phyloP scores from a whole-genome alignment of 2,329 filamentous ascomycete species.

The Diplocarpon mali region DNA sequence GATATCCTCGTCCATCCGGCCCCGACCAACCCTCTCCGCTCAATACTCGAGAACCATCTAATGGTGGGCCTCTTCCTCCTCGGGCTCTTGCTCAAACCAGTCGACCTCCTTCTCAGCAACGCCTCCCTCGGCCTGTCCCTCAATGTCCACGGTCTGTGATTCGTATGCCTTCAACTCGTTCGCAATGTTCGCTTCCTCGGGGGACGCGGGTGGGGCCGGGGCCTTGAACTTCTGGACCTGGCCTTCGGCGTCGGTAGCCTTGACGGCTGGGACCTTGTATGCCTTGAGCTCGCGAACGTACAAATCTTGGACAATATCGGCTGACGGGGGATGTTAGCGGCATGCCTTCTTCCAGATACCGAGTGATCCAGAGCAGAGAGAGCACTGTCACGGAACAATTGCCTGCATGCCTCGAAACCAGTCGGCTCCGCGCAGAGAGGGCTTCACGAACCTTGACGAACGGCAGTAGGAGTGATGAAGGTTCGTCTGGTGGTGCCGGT shows the following conservation, averaged over 20 bases:
- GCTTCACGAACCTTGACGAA: constrained; percentile 26
- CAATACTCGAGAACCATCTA: constrained; percentile 14
- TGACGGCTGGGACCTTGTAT: constrained; percentile 80
- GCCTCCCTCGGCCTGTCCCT: constrained; percentile 63
- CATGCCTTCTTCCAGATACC: too few relatives aligned
- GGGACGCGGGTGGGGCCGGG: constrained; percentile 73
- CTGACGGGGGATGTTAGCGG: constrained; percentile 36
- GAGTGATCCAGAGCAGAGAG: too few relatives aligned
- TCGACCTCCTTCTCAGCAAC: constrained; percentile 48
- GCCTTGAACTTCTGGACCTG: constrained; percentile 80
- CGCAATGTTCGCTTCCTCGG: constrained; percentile 89
- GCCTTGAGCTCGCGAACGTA: constrained; percentile 93
- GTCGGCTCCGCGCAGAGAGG: background rate
- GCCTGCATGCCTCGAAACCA: constrained; percentile 3
- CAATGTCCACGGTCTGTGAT: constrained; percentile 84
- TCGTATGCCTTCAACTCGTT: constrained; percentile 91
- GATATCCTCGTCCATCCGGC: constrained; percentile 4
- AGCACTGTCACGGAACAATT: constrained; percentile 36
- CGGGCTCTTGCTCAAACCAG: constrained; percentile 74
- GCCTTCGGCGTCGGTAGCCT: constrained; percentile 77
- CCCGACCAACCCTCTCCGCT: background rate
- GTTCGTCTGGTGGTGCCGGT: constrained; percentile 24
- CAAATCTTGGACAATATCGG: constrained; percentile 94
- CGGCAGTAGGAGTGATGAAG: constrained; percentile 27
- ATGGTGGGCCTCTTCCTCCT: constrained; percentile 35